Conservation (phyloP, 2,329 filamentous ascomycete genomes). For the Fusarium sp. region DNA sequence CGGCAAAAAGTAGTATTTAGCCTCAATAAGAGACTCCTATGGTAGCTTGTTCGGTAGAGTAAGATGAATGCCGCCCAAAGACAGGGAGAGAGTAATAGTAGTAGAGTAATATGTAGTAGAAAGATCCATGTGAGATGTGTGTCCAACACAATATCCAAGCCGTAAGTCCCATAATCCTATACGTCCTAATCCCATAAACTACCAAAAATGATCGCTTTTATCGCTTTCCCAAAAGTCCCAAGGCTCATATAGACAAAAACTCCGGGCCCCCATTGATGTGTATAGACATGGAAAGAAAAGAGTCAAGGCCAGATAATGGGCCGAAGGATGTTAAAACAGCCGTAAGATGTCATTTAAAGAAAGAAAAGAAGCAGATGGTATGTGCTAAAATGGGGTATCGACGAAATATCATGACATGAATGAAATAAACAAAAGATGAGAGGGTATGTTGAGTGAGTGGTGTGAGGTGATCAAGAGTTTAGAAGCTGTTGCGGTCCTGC, state of each 20-base stretch:
- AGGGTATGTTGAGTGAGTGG: background rate
- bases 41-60: slow-evolving; percentile 7
- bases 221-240: slow-evolving; percentile 26
- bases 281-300: slow-evolving; percentile 5
- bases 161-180: slow-evolving; percentile 29
- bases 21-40: slow-evolving; percentile 13
- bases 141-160: slow-evolving; percentile 2
- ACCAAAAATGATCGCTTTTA: slow-evolving; percentile 28
- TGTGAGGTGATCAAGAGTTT: slow-evolving; percentile 1
- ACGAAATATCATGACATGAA: slow-evolving; percentile 35
- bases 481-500: slow-evolving; percentile 39
- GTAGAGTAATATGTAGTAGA: slow-evolving; percentile 20
- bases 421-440: slow-evolving; percentile 1
- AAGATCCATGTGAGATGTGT: slow-evolving; percentile 9
- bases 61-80: slow-evolving; percentile 17
- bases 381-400: slow-evolving; percentile 36
- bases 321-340: slow-evolving; percentile 13
- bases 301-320: slow-evolving; percentile 12
- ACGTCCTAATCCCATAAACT: slow-evolving; percentile 5
- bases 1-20: slow-evolving; percentile 23
- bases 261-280: slow-evolving; percentile 18
- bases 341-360: slow-evolving; percentile 16
- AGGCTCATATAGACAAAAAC: slow-evolving; percentile 20
- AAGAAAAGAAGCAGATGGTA: slow-evolving; percentile 26
- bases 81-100: slow-evolving; percentile 12